phyloP scores from a whole-genome alignment of 73 alveolate genomes.

The Loxodes magnus region DNA sequence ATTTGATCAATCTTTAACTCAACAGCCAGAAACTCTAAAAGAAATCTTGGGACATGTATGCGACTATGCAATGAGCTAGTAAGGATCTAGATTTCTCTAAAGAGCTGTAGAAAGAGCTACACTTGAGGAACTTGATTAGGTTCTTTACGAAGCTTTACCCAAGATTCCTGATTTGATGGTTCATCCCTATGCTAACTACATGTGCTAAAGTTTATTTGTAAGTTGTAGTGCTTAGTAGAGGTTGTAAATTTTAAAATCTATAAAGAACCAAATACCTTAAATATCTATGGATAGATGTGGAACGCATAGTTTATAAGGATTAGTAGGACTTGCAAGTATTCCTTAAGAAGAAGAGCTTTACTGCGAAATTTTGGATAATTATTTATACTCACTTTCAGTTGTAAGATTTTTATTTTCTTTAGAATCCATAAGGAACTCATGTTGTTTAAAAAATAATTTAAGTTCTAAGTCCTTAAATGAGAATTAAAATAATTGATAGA shows the following conservation, averaged over 20 bases:
- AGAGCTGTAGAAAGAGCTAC: too few relatives aligned
- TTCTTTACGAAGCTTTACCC: slow-evolving; percentile 42
- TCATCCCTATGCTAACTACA: slow-evolving; percentile 78
- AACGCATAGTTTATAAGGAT: slow-evolving; percentile 73
- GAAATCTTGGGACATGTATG: too few relatives aligned
- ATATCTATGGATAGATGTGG: slow-evolving; percentile 82
- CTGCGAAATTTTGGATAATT: slow-evolving; percentile 43
- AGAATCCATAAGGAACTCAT: slow-evolving; percentile 75
- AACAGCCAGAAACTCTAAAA: too few relatives aligned
- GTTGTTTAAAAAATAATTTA: slow-evolving; percentile 69
- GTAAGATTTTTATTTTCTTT: slow-evolving; percentile 42
- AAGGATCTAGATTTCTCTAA: too few relatives aligned
- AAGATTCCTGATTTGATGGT: slow-evolving; percentile 56
- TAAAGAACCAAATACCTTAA: slow-evolving; percentile 43
- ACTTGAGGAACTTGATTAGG: slow-evolving; percentile 5
- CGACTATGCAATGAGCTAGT: too few relatives aligned
- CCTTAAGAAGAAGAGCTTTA: slow-evolving; percentile 75
- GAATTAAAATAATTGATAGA: slow-evolving; percentile 56
- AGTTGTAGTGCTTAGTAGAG: slow-evolving; percentile 52
- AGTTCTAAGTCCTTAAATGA: slow-evolving; percentile 53
- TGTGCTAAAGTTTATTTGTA: slow-evolving; percentile 69
- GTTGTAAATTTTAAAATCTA: slow-evolving; percentile 32
- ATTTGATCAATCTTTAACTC: too few relatives aligned
- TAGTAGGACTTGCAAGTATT: slow-evolving; percentile 58
- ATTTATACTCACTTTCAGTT: too few relatives aligned